Conservation (phyloP, 73 alveolate genomes). For the Paramecium sexaurelia region DNA sequence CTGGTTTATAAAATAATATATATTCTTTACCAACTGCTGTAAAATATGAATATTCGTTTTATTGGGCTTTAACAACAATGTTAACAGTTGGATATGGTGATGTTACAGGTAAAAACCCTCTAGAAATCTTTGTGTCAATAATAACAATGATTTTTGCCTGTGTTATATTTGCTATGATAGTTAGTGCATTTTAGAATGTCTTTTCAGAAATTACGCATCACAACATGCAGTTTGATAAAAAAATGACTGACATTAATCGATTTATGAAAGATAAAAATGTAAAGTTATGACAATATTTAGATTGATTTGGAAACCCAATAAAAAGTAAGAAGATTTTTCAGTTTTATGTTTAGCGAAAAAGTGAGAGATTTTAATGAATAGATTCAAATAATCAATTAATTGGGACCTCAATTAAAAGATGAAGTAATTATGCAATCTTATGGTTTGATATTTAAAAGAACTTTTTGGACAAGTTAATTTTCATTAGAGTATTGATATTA, state of each 20-base stretch:
- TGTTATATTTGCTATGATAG: conserved; percentile 34
- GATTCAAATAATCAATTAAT: not conserved
- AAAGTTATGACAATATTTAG: not conserved
- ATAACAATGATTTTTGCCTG: conserved; percentile 48
- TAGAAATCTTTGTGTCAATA: conserved; percentile 41
- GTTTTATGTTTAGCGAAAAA: conserved; percentile 39
- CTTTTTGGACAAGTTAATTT: conserved; percentile 18
- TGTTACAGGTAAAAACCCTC: conserved; percentile 38
- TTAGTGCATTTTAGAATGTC: conserved; percentile 35
- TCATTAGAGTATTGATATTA: not conserved
- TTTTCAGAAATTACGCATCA: conserved; percentile 22
- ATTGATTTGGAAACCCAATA: conserved; percentile 40
- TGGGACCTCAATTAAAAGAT: conserved; percentile 42
- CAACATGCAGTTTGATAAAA: conserved; percentile 27
- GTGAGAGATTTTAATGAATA: conserved; percentile 46
- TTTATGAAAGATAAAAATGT: conserved; percentile 59
- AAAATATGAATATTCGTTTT: conserved; percentile 48
- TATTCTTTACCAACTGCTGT: conserved; percentile 18
- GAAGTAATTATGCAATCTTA: conserved; percentile 53
- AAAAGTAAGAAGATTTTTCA: conserved; percentile 51
- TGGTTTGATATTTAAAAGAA: conserved; percentile 3
- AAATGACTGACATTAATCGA: conserved; percentile 52
- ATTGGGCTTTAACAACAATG: conserved; percentile 58
- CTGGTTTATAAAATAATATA: conserved; percentile 36
- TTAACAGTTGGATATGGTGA: conserved; percentile 60